phyloP scores from a whole-genome alignment of 768 basidiomycete genomes.

The Clavaria fumosa region DNA sequence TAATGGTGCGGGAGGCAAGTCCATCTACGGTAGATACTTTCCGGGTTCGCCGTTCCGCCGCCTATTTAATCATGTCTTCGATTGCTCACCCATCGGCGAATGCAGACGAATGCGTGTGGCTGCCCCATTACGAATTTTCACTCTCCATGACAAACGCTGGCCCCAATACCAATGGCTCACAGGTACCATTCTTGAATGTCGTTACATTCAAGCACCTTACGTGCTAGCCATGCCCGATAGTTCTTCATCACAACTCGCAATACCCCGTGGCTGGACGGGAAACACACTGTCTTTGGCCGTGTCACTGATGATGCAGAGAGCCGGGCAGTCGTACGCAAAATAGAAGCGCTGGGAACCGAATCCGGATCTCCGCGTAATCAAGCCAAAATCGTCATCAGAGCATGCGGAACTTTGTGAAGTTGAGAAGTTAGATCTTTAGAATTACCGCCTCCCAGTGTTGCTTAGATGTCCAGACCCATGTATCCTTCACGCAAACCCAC shows the following conservation, averaged over 20 bases:
- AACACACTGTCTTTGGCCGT: conserved; percentile 75
- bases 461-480: too few relatives aligned
- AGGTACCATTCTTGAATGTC: conserved; percentile 12
- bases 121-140: too few relatives aligned
- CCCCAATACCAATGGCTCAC: conserved; percentile 71
- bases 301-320: conserved; percentile 44
- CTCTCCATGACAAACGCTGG: conserved; percentile 76
- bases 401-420: conserved; percentile 39
- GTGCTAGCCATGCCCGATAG: conserved; percentile 16
- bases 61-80: too few relatives aligned
- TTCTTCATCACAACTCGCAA: conserved; percentile 84
- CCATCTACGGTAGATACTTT: conserved; percentile 61
- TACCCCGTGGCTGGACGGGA: conserved; percentile 69
- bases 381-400: conserved; percentile 35
- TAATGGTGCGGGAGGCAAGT: conserved; percentile 69
- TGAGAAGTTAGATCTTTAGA: too few relatives aligned
- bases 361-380: conserved; percentile 25
- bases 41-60: conserved; percentile 37
- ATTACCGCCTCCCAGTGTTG: too few relatives aligned
- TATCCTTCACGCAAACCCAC: too few relatives aligned
- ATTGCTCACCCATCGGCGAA: too few relatives aligned
- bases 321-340: conserved; percentile 44
- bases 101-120: too few relatives aligned
- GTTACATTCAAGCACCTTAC: neutral
- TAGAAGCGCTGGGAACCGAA: conserved; percentile 32